phyloP scores from a whole-genome alignment of 805 yeast genomes.

The Hanseniaspora occidentalis region DNA sequence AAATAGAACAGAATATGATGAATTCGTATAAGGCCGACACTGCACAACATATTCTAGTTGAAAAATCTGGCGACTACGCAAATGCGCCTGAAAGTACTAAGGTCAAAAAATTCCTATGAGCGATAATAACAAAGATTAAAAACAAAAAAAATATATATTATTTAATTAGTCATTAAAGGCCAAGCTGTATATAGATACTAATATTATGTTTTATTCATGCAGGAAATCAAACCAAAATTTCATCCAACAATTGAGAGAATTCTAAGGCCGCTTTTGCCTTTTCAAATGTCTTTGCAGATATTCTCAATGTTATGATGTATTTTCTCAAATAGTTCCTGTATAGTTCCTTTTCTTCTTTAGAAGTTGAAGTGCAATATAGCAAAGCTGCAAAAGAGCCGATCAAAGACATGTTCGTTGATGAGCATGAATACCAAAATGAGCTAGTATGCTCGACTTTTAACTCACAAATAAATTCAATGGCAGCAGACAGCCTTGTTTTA shows the following conservation, averaged over 20 bases:
- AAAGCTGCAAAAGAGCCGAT: conserved; percentile 85
- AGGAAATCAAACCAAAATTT: conserved; percentile 3
- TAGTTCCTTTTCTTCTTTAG: conserved; percentile 48
- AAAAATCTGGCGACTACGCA: conserved; percentile 28
- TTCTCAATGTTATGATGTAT: conserved; percentile 65
- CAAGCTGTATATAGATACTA: too few relatives aligned
- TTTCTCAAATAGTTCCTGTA: conserved; percentile 60
- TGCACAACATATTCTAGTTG: conserved; percentile 26
- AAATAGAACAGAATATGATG: conserved; percentile 17
- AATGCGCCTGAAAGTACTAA: conserved; percentile 28
- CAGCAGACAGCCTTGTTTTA: conserved; percentile 64
- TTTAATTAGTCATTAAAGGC: too few relatives aligned
- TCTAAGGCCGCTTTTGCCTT: conserved; percentile 66
- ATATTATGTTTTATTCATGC: background rate
- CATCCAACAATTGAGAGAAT: conserved; percentile 4
- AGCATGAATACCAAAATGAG: conserved; percentile 81
- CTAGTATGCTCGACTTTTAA: conserved; percentile 73
- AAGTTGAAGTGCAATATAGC: conserved; percentile 52
- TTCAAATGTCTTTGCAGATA: conserved; percentile 63
- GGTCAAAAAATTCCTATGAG: conserved; percentile 26
- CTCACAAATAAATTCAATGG: conserved; percentile 65
- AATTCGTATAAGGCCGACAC: conserved; percentile 21
- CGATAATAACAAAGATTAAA: background rate
- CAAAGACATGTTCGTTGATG: conserved; percentile 64
- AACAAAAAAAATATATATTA: background rate